Base-by-base conservation (phyloP, 495 filamentous ascomycete genomes). In the Talaromyces adpressus region DNA sequence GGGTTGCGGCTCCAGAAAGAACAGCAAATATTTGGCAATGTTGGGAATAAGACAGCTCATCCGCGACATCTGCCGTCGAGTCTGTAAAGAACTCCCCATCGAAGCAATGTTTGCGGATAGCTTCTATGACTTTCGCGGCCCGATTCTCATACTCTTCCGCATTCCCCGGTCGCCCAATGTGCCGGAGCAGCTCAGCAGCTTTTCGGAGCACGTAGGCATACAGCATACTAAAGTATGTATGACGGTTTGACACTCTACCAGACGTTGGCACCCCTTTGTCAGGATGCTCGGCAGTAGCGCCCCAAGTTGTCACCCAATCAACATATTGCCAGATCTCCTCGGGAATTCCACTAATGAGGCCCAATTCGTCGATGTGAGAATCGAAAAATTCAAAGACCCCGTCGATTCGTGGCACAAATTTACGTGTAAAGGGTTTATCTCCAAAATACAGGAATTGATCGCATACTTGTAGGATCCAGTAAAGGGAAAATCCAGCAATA, bases 301-400 rank as follows among this genome's bases (percentile, higher is more conserved):
- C 72, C 75, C 75, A 77, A 2, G 67, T 73, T 4, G 69, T 70
- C 8, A 76, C 73, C 75, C 75, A 78, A 63, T 78, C 75, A 22
- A 78, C 72, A 56, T 74, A 78, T 54, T 76, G 71, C 75, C 75
- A 78, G 1, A 75, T 65, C 8, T 67, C 66, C 0, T 65, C 57
- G 0, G 72, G 67, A 0, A 74, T 59, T 1, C 69, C 67, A 30
- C 71, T 72, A 49, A 77, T 67, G 2, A 77, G 68, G 18, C 75
- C 75, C 5, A 70, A 61, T 0, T 64, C 47, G 45, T 76, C 73
- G 56, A 72, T 59, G 39, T 73, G 68, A 0, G 63, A 49, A 20
- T 71, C 64, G 59, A 78, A 78, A 59, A 75, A 77, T 6, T 76
- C 73, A 2, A 78, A 65, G 0, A 78, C 68, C 2, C 73, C 74